Percentiles rank a stretch among this genome's conserved stretches.
Conservation (phyloP, 1,139 yeast genomes). For the Meyerozyma smithsonii region DNA sequence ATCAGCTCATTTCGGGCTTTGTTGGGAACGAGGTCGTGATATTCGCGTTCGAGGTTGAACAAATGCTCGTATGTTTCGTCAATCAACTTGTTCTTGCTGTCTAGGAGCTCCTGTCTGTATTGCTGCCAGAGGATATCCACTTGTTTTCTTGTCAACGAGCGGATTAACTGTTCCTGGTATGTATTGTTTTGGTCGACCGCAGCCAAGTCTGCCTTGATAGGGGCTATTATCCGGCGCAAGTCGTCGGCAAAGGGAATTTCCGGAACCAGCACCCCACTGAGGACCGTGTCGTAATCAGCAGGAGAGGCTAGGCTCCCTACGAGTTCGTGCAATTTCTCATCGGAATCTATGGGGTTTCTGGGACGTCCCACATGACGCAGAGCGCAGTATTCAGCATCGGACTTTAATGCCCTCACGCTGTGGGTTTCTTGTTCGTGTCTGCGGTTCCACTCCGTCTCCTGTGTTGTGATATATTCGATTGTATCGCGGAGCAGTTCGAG, state of each 20-base stretch:
- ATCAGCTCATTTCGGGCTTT: not conserved
- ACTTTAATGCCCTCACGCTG: not conserved
- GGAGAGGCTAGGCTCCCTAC: not conserved
- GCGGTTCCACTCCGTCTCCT: not conserved
- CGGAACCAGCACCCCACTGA: not conserved
- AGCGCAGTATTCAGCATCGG: not conserved
- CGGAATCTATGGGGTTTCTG: not conserved
- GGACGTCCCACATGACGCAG: not conserved
- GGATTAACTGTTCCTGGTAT: conserved; percentile 14
- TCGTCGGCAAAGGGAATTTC: conserved; percentile 13
- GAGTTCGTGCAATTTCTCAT: not conserved
- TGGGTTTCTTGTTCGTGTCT: not conserved
- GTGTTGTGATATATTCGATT: not conserved
- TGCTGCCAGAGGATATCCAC: conserved; percentile 27
- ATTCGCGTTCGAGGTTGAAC: conserved; percentile 23
- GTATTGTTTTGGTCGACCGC: conserved; percentile 12
- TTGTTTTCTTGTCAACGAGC: conserved; percentile 9
- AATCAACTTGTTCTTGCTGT: conserved; percentile 20
- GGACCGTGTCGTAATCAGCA: not conserved
- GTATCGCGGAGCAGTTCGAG: not conserved
- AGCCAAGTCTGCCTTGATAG: conserved; percentile 10
- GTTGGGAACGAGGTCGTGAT: conserved; percentile 13
- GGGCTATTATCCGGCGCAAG: conserved; percentile 14
- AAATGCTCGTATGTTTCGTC: conserved; percentile 21
- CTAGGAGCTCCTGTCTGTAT: conserved; percentile 14